These are phyloP conservation scores for Eucalyptus sp. DNA, from an alignment of 345 rosid genomes.

Conservation along the genomic window DNA sequence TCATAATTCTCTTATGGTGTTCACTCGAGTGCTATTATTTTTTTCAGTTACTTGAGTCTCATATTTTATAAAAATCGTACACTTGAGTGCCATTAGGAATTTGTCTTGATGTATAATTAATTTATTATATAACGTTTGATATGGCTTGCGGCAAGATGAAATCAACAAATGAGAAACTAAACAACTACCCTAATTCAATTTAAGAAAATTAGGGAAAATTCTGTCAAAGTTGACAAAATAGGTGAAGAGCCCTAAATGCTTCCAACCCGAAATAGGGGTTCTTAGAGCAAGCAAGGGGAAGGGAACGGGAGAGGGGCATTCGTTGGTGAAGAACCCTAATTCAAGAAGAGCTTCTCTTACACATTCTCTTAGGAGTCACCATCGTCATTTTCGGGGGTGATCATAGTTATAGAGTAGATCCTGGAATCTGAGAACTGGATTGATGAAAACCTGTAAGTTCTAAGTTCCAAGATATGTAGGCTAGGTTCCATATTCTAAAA, in stretches of 20 bases:
- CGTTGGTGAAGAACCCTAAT: not conserved
- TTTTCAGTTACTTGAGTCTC: rapidly evolving
- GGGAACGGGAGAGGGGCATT: not conserved
- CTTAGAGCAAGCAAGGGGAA: not conserved
- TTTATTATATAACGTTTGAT: rapidly evolving
- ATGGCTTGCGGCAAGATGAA: not conserved
- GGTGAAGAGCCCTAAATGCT: not conserved
- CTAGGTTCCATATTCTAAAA: rapidly evolving
- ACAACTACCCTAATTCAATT: too few species aligned
- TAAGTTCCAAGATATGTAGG: rapidly evolving
- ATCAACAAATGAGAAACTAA: not conserved
- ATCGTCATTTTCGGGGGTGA: rapidly evolving
- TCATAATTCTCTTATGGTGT: rapidly evolving
- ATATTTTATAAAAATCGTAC: rapidly evolving
- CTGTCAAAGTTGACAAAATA: not conserved
- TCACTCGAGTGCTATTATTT: not conserved
- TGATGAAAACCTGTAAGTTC: rapidly evolving
- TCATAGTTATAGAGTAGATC: rapidly evolving
- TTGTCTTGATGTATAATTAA: rapidly evolving
- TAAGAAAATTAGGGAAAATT: not conserved
- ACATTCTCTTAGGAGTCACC: not conserved
- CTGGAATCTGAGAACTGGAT: rapidly evolving
- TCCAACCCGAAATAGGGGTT: not conserved
- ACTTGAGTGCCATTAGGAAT: not conserved
- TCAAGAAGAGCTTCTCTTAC: not conserved